These are phyloP conservation scores for Sarcocystis neurona DNA, from an alignment of 169 alveolate species.

Conservation along the genomic window DNA sequence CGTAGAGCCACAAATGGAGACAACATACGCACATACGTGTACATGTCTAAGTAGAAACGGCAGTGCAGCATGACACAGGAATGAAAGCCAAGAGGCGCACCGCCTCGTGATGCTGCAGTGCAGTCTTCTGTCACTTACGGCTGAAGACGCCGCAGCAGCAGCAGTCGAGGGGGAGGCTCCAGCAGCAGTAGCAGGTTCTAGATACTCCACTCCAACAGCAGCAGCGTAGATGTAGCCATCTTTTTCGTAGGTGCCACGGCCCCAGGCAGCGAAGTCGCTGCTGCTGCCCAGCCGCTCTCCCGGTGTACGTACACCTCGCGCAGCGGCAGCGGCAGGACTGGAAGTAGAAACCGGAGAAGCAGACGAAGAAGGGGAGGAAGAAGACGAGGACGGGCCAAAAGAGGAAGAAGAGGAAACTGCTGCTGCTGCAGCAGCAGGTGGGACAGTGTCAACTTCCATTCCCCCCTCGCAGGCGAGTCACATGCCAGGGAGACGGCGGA, in stretches of 20 bases:
- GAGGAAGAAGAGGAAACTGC: background rate
- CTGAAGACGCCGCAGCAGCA: too few species aligned
- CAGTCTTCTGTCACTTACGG: too few species aligned
- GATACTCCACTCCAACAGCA: background rate
- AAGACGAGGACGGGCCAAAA: background rate
- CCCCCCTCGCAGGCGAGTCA: background rate
- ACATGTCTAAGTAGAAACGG: too few species aligned
- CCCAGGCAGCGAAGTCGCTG: background rate
- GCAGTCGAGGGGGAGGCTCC: background rate
- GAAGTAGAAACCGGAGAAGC: background rate
- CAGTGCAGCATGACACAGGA: too few species aligned
- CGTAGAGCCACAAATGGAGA: too few species aligned
- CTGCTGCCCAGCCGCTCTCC: slow-evolving; percentile 12
- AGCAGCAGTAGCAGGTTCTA: background rate
- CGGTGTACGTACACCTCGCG: background rate
- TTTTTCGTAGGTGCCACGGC: background rate
- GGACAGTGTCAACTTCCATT: background rate
- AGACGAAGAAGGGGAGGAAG: background rate
- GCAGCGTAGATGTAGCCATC: slow-evolving; percentile 21
- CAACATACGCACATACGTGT: too few species aligned
- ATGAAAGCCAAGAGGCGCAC: too few species aligned
- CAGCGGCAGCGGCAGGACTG: background rate
- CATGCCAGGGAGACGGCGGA: background rate
- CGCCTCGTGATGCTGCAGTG: too few species aligned
- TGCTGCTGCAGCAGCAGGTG: background rate